phyloP scores from a whole-genome alignment of 1,284 basidiomycete species.

The Ceratobasidium sp. region DNA sequence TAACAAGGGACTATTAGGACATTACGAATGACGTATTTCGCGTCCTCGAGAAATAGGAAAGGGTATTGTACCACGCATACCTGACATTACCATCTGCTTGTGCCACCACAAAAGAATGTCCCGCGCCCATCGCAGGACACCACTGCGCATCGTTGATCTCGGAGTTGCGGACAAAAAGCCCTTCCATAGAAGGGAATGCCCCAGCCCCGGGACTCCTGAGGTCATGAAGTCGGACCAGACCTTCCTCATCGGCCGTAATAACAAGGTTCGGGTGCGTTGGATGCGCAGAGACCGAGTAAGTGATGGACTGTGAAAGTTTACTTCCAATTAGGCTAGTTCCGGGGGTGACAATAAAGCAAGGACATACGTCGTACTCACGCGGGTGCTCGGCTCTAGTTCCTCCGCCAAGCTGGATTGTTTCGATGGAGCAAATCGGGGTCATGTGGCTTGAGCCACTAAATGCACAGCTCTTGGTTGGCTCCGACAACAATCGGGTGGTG shows the following conservation, averaged over 20 bases:
- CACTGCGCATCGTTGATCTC: constrained; percentile 38
- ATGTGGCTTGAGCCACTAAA: constrained; percentile 10
- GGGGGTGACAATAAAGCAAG: constrained; percentile 10
- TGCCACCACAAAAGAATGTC: constrained; percentile 34
- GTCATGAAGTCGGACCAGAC: constrained; percentile 33
- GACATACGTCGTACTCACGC: constrained; percentile 24
- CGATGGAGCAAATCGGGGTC: constrained; percentile 7
- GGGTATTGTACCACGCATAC: neutral
- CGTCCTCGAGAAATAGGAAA: neutral
- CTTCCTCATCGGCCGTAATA: constrained; percentile 29
- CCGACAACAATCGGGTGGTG: constrained; percentile 17
- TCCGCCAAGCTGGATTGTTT: neutral
- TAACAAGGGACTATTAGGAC: neutral
- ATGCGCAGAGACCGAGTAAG: constrained; percentile 32
- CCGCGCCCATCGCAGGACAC: constrained; percentile 28
- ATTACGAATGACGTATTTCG: constrained; percentile 23
- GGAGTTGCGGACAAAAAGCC: constrained; percentile 34
- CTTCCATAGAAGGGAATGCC: constrained; percentile 36
- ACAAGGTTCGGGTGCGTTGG: constrained; percentile 35
- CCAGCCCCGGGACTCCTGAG: constrained; percentile 28
- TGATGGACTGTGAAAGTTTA: constrained; percentile 6
- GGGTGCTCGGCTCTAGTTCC: constrained; percentile 10
- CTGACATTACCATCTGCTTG: constrained; percentile 33
- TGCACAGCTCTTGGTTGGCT: neutral
- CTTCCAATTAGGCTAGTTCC: constrained; percentile 36